These are phyloP conservation scores for Coemansia sp. DNA, from an alignment of 192 early-diverging fungal genomes.

Conservation along the genomic window DNA sequence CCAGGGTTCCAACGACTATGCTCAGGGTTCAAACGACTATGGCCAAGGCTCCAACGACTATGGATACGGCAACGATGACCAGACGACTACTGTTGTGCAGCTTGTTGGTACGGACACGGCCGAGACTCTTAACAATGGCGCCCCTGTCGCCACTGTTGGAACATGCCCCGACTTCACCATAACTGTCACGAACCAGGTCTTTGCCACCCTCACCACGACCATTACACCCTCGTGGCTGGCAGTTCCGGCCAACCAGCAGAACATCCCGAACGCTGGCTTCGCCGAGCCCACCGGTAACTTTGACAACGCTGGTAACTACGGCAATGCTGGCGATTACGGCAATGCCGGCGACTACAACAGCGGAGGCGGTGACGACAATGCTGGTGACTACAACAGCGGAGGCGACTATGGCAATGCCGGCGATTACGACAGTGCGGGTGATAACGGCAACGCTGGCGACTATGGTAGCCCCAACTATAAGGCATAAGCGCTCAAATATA, in stretches of 20 bases:
- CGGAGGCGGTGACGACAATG: neutral
- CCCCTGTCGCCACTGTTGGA: constrained; percentile 40
- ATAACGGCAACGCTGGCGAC: neutral
- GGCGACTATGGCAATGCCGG: neutral
- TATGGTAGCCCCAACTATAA: neutral
- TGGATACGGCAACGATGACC: constrained; percentile 7
- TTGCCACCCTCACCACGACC: constrained; percentile 37
- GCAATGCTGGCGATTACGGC: neutral
- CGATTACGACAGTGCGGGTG: neutral
- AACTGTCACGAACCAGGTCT: constrained; percentile 43
- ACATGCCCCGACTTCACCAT: constrained; percentile 45
- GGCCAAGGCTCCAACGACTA: constrained; percentile 15
- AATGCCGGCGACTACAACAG: neutral
- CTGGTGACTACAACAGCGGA: neutral
- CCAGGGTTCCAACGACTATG: constrained; percentile 1
- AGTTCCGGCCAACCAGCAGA: constrained; percentile 12
- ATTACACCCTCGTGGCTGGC: constrained; percentile 44
- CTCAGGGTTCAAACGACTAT: constrained; percentile 6
- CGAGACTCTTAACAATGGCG: constrained; percentile 37
- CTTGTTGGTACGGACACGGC: constrained; percentile 30
- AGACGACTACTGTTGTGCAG: constrained; percentile 35
- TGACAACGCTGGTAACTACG: constrained; percentile 4
- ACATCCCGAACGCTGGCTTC: constrained; percentile 4
- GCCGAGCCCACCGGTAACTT: constrained; percentile 1
- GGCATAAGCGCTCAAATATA: neutral